Evolutionary conservation across 2,329 filamentous ascomycete species (phyloP).

Genomic region (Amauroascus niger): DNA sequence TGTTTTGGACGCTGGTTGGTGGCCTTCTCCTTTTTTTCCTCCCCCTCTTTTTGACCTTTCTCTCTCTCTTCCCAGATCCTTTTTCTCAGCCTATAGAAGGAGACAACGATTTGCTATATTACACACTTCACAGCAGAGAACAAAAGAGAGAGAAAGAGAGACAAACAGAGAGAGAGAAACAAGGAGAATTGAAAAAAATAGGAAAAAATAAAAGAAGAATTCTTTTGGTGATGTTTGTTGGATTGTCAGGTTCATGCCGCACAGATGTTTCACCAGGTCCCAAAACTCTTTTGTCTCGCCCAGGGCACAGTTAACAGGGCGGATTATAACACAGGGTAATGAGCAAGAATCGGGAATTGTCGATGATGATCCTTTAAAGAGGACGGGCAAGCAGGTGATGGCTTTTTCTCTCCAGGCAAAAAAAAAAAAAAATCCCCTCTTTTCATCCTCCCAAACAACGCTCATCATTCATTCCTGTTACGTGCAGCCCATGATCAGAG

Average conservation of each 20-base stretch:
- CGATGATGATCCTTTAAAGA: background rate
- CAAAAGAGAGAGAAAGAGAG: background rate
- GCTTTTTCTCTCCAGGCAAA: no score
- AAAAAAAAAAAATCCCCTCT: no score
- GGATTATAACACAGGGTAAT: background rate
- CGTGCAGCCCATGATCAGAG: no score
- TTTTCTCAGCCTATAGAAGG: no score
- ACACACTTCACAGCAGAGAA: background rate
- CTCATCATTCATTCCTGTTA: no score
- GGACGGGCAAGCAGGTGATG: background rate
- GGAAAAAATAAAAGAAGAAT: background rate
- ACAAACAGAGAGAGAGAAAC: background rate
- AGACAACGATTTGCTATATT: no score
- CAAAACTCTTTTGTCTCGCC: background rate
- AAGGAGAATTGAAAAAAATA: background rate
- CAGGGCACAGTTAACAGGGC: background rate
- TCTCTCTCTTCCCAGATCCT: no score
- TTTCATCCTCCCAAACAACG: no score
- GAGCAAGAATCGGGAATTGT: background rate
- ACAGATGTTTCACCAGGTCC: conserved; percentile 8
- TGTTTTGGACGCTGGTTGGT: no score
- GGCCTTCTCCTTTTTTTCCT: no score
- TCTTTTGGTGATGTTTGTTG: background rate
- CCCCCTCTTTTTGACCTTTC: no score
- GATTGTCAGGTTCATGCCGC: background rate